Evolutionary conservation across 2,329 filamentous ascomycete species (phyloP).

Genomic region (Colletotrichum higginsianum): DNA sequence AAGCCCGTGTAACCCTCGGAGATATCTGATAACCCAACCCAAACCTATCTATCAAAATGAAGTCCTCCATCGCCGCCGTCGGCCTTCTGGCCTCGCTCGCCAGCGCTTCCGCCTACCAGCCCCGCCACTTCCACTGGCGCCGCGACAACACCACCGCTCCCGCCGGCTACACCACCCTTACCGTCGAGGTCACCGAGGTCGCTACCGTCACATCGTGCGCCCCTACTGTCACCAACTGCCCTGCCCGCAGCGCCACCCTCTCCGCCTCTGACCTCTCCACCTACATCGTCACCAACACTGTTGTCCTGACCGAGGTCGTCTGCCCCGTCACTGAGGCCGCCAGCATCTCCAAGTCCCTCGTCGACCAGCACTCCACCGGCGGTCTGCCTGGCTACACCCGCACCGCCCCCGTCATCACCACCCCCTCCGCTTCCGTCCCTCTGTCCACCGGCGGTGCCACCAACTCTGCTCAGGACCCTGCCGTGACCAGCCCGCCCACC

Average conservation of each 20-base stretch:
- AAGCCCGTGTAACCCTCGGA: conserved; percentile 13
- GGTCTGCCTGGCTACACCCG: conserved; percentile 55
- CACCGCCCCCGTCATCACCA: conserved; percentile 49
- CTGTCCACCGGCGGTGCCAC: conserved; percentile 55
- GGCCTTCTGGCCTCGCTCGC: conserved; percentile 62
- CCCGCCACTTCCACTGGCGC: conserved; percentile 51
- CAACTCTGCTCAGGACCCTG: conserved; percentile 42
- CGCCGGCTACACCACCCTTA: conserved; percentile 56
- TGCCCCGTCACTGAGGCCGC: conserved; percentile 62
- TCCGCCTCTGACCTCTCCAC: conserved; percentile 54
- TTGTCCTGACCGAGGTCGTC: conserved; percentile 58
- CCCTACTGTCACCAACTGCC: conserved; percentile 72
- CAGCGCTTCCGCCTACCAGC: conserved; percentile 58
- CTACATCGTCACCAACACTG: conserved; percentile 56
- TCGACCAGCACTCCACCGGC: conserved; percentile 54
- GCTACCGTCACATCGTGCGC: conserved; percentile 72
- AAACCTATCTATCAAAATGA: conserved; percentile 59
- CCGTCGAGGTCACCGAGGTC: conserved; percentile 69
- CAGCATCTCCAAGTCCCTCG: conserved; percentile 58
- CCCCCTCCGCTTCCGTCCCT: conserved; percentile 45
- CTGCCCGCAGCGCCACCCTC: conserved; percentile 53
- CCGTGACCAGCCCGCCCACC: conserved; percentile 30
- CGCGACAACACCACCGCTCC: conserved; percentile 44
- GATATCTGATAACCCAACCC: conserved; percentile 12
- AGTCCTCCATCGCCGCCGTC: conserved; percentile 59